Conservation (phyloP, 116 monocot species). For the Phalaenopsis hybrid region DNA sequence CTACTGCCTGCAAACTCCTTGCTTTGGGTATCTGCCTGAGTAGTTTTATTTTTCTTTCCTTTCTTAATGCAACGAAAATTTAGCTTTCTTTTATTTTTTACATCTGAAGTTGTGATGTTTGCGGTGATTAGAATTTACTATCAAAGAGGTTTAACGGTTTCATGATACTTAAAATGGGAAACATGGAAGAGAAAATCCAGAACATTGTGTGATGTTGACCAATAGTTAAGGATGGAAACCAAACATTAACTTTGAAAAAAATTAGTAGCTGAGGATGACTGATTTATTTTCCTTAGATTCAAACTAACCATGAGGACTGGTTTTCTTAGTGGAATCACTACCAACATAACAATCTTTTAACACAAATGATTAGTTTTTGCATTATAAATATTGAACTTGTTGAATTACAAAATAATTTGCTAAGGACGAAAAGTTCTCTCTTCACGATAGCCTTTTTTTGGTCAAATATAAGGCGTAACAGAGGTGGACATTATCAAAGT, state of each 20-base stretch:
- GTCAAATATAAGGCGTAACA: too few species aligned
- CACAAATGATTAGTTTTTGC: too few species aligned
- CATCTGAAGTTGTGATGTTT: background rate
- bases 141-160: background rate
- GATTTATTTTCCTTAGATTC: background rate
- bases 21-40: constrained; percentile 1
- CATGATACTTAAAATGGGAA: background rate
- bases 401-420: too few species aligned
- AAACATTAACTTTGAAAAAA: background rate
- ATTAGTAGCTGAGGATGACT: background rate
- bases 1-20: background rate
- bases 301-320: background rate
- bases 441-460: too few species aligned
- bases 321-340: background rate
- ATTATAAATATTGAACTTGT: too few species aligned
- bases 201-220: background rate
- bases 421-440: too few species aligned
- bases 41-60: background rate
- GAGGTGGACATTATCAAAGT: too few species aligned
- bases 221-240: background rate
- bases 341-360: too few species aligned
- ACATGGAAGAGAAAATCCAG: background rate
- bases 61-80: background rate
- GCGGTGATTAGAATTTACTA: background rate
- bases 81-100: background rate